phyloP scores from a whole-genome alignment of 495 filamentous ascomycete species.

The Mycothermus thermophilus region DNA sequence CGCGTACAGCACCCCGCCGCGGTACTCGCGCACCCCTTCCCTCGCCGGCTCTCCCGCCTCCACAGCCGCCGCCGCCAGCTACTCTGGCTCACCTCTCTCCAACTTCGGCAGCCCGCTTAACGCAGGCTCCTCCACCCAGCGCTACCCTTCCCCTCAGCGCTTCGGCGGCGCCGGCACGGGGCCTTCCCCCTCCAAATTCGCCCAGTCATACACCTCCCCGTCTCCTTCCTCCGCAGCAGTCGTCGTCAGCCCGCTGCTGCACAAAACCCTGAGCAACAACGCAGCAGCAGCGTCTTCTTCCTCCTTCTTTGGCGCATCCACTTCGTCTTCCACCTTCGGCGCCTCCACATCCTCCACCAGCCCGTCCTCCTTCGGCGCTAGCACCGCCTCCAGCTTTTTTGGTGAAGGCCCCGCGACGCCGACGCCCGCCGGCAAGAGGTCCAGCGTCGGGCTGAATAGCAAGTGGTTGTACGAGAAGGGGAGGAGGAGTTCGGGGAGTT shows the following conservation, averaged over 20 bases:
- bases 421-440: conserved; percentile 55
- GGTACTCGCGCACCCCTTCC: conserved; percentile 63
- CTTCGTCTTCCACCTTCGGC: no score
- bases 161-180: no score
- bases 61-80: conserved; percentile 35
- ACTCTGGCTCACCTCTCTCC: conserved; percentile 40
- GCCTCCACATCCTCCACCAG: background rate
- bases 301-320: no score
- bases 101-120: conserved; percentile 26
- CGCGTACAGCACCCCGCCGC: conserved; percentile 70
- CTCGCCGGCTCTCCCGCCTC: conserved; percentile 37
- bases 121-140: no score
- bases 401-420: conserved; percentile 33
- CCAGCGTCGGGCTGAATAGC: conserved; percentile 62
- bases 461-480: conserved; percentile 86
- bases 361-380: conserved; percentile 22
- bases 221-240: conserved; percentile 17
- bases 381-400: conserved; percentile 36
- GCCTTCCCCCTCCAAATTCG: conserved; percentile 10
- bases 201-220: conserved; percentile 5
- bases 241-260: conserved; percentile 52
- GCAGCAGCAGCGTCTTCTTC: background rate
- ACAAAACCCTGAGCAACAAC: conserved; percentile 41
- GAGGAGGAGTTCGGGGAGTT: conserved; percentile 29
- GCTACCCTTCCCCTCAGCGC: no score